A percentile compares a stretch with the other conserved stretches of the same genome.
Conservation (phyloP, 1,284 basidiomycete genomes). For the Singerocomus inundabilis region DNA sequence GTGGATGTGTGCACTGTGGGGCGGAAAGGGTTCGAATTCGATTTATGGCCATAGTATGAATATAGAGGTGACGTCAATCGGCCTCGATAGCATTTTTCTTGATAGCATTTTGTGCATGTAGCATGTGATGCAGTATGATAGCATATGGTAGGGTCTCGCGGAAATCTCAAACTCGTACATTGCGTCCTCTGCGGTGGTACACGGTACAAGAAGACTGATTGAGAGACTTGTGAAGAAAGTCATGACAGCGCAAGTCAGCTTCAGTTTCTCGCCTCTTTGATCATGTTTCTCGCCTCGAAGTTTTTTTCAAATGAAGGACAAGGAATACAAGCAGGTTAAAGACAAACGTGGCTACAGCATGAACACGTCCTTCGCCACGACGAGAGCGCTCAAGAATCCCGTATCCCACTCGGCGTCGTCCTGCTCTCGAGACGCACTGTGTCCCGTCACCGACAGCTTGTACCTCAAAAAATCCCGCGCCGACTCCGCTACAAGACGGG, state of each 20-base stretch:
- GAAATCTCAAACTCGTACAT: not conserved
- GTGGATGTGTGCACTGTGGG: not conserved
- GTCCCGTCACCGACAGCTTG: constrained; percentile 11
- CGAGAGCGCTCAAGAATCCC: constrained; percentile 20
- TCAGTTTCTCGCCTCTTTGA: too few species aligned
- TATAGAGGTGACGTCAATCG: constrained; percentile 1
- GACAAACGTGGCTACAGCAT: constrained; percentile 7
- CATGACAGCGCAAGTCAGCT: too few species aligned
- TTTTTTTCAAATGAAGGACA: too few species aligned
- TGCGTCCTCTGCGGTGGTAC: not conserved
- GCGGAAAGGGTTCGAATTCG: constrained; percentile 1
- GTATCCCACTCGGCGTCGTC: constrained; percentile 27
- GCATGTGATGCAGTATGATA: constrained; percentile 8
- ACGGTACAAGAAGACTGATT: not conserved
- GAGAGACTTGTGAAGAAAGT: not conserved
- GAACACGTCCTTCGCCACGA: constrained; percentile 14
- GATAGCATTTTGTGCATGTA: constrained; percentile 17
- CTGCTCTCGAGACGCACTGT: not conserved
- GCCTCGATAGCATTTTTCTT: constrained; percentile 8
- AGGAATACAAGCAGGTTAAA: too few species aligned
- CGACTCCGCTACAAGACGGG: constrained; percentile 23
- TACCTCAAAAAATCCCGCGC: constrained; percentile 20
- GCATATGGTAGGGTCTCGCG: not conserved
- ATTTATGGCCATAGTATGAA: constrained; percentile 19
- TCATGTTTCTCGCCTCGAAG: too few species aligned